Percentiles rank a stretch among this genome's conserved stretches.
phyloP scores from a whole-genome alignment of 2,329 filamentous ascomycete genomes.

The Fusarium caatingaense region DNA sequence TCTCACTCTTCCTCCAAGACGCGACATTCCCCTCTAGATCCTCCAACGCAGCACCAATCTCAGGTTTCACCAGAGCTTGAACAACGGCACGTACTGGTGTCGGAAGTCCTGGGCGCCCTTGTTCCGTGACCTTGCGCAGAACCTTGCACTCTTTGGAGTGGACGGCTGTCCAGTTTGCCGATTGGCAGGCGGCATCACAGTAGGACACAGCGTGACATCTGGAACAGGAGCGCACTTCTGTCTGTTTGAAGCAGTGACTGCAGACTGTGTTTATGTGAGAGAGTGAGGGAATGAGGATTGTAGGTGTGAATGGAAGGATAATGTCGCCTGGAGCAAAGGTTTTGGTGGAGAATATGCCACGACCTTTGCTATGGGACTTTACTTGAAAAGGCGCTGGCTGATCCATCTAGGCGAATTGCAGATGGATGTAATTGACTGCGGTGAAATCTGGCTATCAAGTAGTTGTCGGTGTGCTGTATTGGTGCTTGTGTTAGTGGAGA shows the following conservation, averaged over 20 bases:
- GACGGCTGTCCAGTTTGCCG: conserved; percentile 61
- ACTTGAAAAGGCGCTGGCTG: conserved; percentile 41
- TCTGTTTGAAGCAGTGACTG: conserved; percentile 59
- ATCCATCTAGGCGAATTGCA: conserved; percentile 17
- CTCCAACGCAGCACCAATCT: conserved; percentile 50
- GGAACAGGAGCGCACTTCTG: conserved; percentile 57
- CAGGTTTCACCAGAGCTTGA: conserved; percentile 59
- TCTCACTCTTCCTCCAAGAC: conserved; percentile 50
- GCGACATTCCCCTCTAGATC: conserved; percentile 61
- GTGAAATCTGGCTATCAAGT: background rate
- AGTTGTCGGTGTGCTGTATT: background rate
- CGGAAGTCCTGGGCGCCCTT: conserved; percentile 55
- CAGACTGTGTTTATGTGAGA: conserved; percentile 58
- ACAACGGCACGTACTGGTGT: conserved; percentile 67
- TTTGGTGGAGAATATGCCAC: conserved; percentile 58
- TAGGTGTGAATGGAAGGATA: conserved; percentile 58
- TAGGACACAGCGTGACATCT: conserved; percentile 66
- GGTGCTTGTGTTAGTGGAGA: conserved; percentile 4
- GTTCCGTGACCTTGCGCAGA: conserved; percentile 48
- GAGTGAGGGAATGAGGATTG: conserved; percentile 61
- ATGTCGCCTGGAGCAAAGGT: conserved; percentile 58
- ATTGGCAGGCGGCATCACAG: conserved; percentile 66
- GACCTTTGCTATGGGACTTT: conserved; percentile 54
- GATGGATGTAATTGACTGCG: background rate
- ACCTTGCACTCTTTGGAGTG: conserved; percentile 68